Conservation (phyloP, 345 rosid genomes). For the Theobroma cacao region DNA sequence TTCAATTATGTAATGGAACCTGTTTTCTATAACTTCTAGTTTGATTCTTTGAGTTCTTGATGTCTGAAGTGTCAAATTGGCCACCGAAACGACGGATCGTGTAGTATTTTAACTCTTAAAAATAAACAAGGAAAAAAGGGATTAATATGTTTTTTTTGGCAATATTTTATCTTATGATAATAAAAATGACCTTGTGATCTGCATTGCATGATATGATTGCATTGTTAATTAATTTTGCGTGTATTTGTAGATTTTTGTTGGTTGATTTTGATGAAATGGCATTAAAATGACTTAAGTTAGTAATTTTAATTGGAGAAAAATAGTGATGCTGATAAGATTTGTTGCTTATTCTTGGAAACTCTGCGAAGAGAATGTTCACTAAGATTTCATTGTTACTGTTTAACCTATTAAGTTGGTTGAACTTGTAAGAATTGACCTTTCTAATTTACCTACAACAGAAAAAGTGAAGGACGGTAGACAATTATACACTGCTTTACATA, state of each 20-base stretch:
- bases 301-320: neutral
- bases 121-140: neutral
- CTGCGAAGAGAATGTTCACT: neutral
- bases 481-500: neutral
- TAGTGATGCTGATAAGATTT: neutral
- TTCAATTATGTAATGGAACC: neutral
- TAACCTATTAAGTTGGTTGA: constrained; percentile 1
- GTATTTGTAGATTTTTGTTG: no score
- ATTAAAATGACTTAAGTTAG: no score
- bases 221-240: neutral
- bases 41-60: neutral
- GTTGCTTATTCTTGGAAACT: neutral
- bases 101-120: neutral
- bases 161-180: no score
- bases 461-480: neutral
- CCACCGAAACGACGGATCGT: neutral
- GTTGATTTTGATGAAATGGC: no score
- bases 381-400: neutral
- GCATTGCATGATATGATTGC: neutral
- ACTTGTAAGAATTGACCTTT: neutral
- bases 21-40: neutral
- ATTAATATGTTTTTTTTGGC: neutral
- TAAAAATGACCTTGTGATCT: neutral
- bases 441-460: neutral
- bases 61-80: neutral